phyloP scores from a whole-genome alignment of 108 stramenopile genomes.

The Schizochytrium sp. region DNA sequence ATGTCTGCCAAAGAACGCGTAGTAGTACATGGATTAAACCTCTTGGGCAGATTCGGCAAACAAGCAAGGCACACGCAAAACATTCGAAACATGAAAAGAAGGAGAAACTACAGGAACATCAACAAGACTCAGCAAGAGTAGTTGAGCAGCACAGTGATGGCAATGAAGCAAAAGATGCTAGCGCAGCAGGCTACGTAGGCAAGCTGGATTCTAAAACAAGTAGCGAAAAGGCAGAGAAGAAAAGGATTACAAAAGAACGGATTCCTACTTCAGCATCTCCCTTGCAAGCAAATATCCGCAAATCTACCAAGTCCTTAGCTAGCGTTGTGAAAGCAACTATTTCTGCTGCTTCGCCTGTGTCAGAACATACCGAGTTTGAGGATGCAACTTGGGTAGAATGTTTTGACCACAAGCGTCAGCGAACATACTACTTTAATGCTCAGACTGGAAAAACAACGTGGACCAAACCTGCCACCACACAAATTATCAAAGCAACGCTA shows the following conservation, averaged over 20 bases:
- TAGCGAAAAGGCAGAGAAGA: too few relatives aligned
- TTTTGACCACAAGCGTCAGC: neutral
- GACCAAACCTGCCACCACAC: neutral
- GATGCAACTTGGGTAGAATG: constrained; percentile 10
- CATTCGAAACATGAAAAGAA: neutral
- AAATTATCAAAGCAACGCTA: constrained; percentile 12
- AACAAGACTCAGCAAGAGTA: neutral
- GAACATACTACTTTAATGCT: constrained; percentile 9
- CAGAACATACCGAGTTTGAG: neutral
- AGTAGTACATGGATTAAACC: constrained; percentile 50
- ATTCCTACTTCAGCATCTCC: too few relatives aligned
- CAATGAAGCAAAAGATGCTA: too few relatives aligned
- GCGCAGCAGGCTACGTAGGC: too few relatives aligned
- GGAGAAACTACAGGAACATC: neutral
- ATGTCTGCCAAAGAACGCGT: constrained; percentile 17
- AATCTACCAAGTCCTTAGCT: too few relatives aligned
- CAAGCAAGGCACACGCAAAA: neutral
- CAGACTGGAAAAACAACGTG: neutral
- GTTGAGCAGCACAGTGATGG: too few relatives aligned
- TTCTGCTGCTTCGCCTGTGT: neutral
- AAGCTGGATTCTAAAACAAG: too few relatives aligned
- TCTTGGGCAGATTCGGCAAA: neutral
- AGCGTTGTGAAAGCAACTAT: neutral
- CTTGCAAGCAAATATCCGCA: too few relatives aligned
- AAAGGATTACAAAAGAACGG: too few relatives aligned